A percentile compares a stretch with the other conserved stretches of the same genome.
Conservation (phyloP, 768 basidiomycete genomes). For the Crassisporium funariophilum region DNA sequence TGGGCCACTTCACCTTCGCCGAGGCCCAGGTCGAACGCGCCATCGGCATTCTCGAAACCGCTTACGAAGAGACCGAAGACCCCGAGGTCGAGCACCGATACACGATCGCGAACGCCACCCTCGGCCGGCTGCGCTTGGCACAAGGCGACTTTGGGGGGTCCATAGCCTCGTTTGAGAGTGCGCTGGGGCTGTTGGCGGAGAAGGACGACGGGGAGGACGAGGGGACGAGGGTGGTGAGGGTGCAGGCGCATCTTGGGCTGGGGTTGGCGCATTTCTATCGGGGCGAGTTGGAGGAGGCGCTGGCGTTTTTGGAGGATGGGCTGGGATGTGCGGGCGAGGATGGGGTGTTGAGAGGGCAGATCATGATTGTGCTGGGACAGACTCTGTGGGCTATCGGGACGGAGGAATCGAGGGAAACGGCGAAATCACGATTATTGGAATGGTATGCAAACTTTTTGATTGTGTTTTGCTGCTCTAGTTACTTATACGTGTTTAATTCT, state of each 20-base stretch:
- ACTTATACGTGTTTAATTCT: neutral
- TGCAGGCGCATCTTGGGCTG: conserved; percentile 68
- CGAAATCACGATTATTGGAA: conserved; percentile 78
- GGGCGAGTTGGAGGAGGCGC: conserved; percentile 61
- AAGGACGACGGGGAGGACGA: conserved; percentile 38
- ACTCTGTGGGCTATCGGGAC: conserved; percentile 82
- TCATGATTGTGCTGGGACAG: conserved; percentile 79
- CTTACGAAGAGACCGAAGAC: conserved; percentile 89
- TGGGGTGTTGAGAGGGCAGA: conserved; percentile 58
- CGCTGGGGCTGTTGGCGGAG: conserved; percentile 68
- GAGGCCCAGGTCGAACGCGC: conserved; percentile 58
- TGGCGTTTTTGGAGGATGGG: conserved; percentile 69
- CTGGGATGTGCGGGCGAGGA: conserved; percentile 56
- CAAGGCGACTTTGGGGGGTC: conserved; percentile 59
- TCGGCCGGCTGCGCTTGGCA: conserved; percentile 77
- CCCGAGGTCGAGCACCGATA: conserved; percentile 75
- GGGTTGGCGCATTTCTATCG: conserved; percentile 74
- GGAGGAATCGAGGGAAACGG: conserved; percentile 74
- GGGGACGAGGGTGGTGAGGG: conserved; percentile 46
- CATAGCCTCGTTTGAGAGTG: conserved; percentile 70
- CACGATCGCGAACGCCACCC: conserved; percentile 77
- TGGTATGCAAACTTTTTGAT: no score
- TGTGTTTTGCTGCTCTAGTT: conserved; percentile 22
- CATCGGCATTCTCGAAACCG: conserved; percentile 75
- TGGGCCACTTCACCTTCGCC: conserved; percentile 71